phyloP scores from a whole-genome alignment of 1,284 basidiomycete species.

The Fomitopsis pinicola region DNA sequence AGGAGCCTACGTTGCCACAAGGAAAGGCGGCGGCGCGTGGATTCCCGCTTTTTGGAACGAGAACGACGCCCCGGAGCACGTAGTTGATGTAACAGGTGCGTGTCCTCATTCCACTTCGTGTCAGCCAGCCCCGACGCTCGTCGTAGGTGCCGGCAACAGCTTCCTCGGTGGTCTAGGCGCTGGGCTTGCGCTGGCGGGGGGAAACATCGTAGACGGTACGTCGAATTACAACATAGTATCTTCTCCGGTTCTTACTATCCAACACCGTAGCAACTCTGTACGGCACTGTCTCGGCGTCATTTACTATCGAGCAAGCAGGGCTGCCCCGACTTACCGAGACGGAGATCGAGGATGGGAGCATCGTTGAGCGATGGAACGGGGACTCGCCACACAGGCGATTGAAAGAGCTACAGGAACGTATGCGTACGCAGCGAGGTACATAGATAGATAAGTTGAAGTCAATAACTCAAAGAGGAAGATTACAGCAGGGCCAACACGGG shows the following conservation, averaged over 20 bases:
- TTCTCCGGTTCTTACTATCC: slow-evolving; percentile 1
- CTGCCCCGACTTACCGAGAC: slow-evolving; percentile 45
- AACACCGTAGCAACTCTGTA: slow-evolving; percentile 55
- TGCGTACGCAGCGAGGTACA: slow-evolving; percentile 14
- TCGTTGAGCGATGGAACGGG: slow-evolving; percentile 61
- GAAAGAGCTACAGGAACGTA: slow-evolving; percentile 36
- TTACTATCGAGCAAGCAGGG: slow-evolving; percentile 79
- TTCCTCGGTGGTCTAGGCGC: slow-evolving; percentile 84
- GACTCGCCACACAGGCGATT: slow-evolving; percentile 57
- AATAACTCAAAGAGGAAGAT: slow-evolving; percentile 22
- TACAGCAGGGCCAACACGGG: slow-evolving; percentile 16
- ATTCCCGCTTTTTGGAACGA: slow-evolving; percentile 72
- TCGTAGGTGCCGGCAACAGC: slow-evolving; percentile 78
- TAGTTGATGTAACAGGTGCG: slow-evolving; percentile 83
- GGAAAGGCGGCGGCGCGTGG: slow-evolving; percentile 52
- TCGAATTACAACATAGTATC: not conserved
- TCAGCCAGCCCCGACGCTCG: not conserved
- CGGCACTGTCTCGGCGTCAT: slow-evolving; percentile 78
- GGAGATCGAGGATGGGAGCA: slow-evolving; percentile 21
- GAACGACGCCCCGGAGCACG: slow-evolving; percentile 37
- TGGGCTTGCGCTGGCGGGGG: slow-evolving; percentile 54
- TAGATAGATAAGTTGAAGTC: slow-evolving; percentile 8
- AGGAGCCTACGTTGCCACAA: slow-evolving; percentile 66
- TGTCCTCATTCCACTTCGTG: slow-evolving; percentile 1
- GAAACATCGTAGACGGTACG: slow-evolving; percentile 64